Evolutionary conservation across 2,329 filamentous ascomycete species (phyloP).

Genomic region (Cadophora luteo-olivacea): DNA sequence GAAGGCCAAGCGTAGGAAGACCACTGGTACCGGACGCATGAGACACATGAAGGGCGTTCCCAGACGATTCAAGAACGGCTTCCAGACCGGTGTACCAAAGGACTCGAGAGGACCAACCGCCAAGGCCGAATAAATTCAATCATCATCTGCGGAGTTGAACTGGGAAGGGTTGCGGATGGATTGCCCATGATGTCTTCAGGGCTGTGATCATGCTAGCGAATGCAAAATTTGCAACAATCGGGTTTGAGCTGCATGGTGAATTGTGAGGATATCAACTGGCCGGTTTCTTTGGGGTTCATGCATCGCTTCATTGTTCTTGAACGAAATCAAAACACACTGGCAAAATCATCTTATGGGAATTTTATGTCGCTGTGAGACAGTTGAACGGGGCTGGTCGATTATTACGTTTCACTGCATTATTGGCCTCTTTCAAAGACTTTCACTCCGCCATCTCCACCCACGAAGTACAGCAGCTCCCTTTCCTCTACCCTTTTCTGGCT

Average conservation of each 20-base stretch:
- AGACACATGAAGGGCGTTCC: conserved; percentile 91
- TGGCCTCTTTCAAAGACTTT: conserved; percentile 86
- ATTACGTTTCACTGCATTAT: conserved; percentile 38
- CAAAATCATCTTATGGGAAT: conserved; percentile 7
- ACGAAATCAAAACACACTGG: conserved; percentile 19
- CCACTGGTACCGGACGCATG: conserved; percentile 95
- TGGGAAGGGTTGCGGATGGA: conserved; percentile 44
- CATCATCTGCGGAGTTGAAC: conserved; percentile 45
- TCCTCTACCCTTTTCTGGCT: conserved; percentile 54
- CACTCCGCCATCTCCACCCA: conserved; percentile 79
- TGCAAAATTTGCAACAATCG: conserved; percentile 43
- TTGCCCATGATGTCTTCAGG: conserved; percentile 42
- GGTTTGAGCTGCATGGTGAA: conserved; percentile 31
- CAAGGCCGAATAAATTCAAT: conserved; percentile 44
- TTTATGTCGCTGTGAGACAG: neutral
- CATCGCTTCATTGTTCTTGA: conserved; percentile 21
- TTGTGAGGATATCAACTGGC: conserved; percentile 28
- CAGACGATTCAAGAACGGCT: conserved; percentile 96
- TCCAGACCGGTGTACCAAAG: conserved; percentile 90
- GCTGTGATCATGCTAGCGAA: conserved; percentile 44
- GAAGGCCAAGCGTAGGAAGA: conserved; percentile 99
- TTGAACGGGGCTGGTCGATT: neutral
- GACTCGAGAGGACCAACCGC: conserved; percentile 70
- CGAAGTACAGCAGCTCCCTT: conserved; percentile 81
- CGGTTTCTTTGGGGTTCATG: conserved; percentile 22